Conservation (phyloP, 108 stramenopile genomes). For the Cyclotella cryptica region DNA sequence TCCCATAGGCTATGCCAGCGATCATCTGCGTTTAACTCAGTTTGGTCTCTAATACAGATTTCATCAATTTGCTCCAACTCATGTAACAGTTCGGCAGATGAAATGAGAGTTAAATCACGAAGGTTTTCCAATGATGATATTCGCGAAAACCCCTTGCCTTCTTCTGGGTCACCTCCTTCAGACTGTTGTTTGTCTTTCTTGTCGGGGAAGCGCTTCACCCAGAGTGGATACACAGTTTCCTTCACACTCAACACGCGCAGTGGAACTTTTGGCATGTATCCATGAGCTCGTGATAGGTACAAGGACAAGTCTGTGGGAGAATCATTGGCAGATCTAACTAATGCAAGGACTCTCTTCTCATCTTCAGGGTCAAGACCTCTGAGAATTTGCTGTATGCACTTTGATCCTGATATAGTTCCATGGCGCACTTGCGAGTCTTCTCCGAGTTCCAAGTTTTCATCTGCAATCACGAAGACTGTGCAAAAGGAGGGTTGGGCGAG, state of each 20-base stretch:
- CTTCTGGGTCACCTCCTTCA: not conserved
- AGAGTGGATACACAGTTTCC: constrained; percentile 56
- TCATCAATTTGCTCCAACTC: constrained; percentile 33
- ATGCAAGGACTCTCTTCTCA: constrained; percentile 43
- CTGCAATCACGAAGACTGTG: constrained; percentile 57
- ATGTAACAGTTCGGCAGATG: constrained; percentile 34
- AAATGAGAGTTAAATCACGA: constrained; percentile 37
- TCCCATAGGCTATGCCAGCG: constrained; percentile 52
- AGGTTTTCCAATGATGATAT: constrained; percentile 37
- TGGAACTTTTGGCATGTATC: constrained; percentile 69
- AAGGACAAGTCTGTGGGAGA: constrained; percentile 58
- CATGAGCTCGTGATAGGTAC: constrained; percentile 62
- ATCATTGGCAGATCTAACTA: constrained; percentile 74
- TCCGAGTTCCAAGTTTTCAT: constrained; percentile 73
- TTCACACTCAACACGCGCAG: constrained; percentile 49
- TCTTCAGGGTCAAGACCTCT: constrained; percentile 27
- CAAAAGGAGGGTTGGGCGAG: not conserved
- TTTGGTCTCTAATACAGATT: constrained; percentile 22
- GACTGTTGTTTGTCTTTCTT: constrained; percentile 2
- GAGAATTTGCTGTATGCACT: constrained; percentile 41
- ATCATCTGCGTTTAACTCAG: constrained; percentile 38
- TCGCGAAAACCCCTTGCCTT: constrained; percentile 10
- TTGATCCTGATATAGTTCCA: constrained; percentile 64
- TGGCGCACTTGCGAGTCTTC: constrained; percentile 46
- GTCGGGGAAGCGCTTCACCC: constrained; percentile 53